A percentile compares a stretch with the other conserved stretches of the same genome.
Evolutionary conservation across 371 early-diverging fungal species (phyloP).

Genomic region (Mortierella sp.): DNA sequence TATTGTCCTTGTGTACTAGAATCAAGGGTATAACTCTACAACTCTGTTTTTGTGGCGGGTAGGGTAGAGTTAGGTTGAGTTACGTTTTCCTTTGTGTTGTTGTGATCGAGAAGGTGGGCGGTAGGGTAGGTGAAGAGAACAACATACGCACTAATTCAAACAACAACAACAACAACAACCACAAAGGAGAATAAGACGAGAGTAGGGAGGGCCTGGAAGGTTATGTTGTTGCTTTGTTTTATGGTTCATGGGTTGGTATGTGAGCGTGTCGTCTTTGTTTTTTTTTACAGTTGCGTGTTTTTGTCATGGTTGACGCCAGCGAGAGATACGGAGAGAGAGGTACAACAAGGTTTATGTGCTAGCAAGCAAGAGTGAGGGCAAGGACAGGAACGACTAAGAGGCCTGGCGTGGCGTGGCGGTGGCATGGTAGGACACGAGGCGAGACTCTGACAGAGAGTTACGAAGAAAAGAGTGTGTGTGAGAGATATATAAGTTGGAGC

Average conservation of each 20-base stretch:
- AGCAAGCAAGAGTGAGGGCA: no score
- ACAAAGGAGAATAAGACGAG: background rate
- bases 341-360: no score
- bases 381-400: background rate
- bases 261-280: background rate
- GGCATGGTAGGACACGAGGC: constrained; percentile 4
- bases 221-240: background rate
- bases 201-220: background rate
- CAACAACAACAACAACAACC: background rate
- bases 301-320: background rate
- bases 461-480: no score
- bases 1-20: background rate
- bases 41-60: background rate
- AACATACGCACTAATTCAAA: background rate
- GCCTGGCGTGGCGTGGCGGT: background rate
- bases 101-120: background rate
- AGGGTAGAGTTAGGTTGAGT: background rate
- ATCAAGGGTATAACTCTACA: background rate
- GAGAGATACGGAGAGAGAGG: background rate
- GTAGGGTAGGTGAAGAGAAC: background rate
- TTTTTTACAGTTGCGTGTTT: constrained; percentile 5
- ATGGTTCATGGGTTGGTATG: background rate
- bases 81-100: background rate
- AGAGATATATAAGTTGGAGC: background rate
- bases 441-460: background rate